Percentiles rank a stretch among this genome's conserved stretches.
These are phyloP conservation scores for Carex scoparia DNA, from an alignment of 176 grass and related monocot species.

Conservation along the genomic window DNA sequence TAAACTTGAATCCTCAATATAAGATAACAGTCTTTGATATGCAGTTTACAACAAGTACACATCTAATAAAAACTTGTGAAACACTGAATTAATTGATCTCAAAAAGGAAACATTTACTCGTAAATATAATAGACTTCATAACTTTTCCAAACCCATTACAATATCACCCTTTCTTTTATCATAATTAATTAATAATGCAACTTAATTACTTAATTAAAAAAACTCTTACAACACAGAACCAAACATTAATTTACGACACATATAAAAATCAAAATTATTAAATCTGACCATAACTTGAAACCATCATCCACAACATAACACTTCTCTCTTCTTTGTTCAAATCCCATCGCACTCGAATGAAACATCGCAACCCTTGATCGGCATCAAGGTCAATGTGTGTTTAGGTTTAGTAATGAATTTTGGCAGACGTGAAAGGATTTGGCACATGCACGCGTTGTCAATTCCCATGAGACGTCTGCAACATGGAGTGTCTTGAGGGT, in stretches of 20 bases:
- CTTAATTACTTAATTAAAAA: neutral
- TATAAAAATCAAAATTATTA: constrained; percentile 3
- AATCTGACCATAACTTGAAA: neutral
- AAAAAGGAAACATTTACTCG: constrained; percentile 2
- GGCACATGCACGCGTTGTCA: constrained; percentile 66
- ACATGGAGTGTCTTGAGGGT: constrained; percentile 59
- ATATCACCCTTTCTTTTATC: neutral
- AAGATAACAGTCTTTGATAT: neutral
- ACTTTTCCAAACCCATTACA: neutral
- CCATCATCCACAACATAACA: neutral
- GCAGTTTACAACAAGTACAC: neutral
- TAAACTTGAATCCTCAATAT: no score
- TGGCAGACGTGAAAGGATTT: constrained; percentile 40
- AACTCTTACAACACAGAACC: neutral
- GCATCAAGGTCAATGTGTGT: constrained; percentile 48
- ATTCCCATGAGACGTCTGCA: constrained; percentile 58
- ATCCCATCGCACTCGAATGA: constrained; percentile 51
- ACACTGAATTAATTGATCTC: neutral
- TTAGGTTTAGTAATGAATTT: constrained; percentile 44
- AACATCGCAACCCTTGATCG: constrained; percentile 49
- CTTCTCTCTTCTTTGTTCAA: neutral
- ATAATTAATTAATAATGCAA: constrained; percentile 3
- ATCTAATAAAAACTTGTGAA: neutral
- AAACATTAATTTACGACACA: neutral
- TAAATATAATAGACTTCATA: neutral